Evolutionary conservation across 257 asterid species (phyloP).

Genomic region (Scutellaria galericulata): DNA sequence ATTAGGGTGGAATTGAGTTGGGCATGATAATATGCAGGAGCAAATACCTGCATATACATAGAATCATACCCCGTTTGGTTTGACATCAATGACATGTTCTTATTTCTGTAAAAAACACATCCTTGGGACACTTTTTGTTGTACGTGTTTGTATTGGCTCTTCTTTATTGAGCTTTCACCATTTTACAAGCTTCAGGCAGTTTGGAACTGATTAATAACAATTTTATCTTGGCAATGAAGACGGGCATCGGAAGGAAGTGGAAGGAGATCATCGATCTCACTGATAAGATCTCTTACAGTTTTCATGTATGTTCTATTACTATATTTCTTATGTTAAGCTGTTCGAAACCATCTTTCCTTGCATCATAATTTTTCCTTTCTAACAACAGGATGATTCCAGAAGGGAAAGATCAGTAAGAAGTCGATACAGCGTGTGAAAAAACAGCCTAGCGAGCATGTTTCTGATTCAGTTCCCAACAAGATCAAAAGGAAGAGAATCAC

Average conservation of each 20-base stretch:
- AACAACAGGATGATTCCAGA: constrained; percentile 76
- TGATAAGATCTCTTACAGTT: constrained; percentile 69
- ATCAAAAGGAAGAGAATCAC: constrained; percentile 44
- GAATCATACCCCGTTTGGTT: neutral
- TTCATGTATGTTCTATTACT: constrained; percentile 56
- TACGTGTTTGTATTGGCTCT: neutral
- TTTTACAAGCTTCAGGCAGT: neutral
- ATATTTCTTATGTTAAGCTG: neutral
- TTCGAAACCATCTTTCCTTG: constrained; percentile 17
- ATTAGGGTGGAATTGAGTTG: neutral
- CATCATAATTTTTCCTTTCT: neutral
- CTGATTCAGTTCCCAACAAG: constrained; percentile 36
- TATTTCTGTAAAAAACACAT: no score
- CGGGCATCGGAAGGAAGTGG: constrained; percentile 96
- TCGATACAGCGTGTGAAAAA: constrained; percentile 64
- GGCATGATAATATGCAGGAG: neutral
- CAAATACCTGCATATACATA: no score
- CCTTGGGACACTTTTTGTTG: no score
- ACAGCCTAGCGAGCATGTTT: constrained; percentile 28
- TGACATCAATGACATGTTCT: neutral
- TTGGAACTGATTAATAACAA: neutral
- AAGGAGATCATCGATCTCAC: constrained; percentile 71
- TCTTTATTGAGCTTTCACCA: neutral
- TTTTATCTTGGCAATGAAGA: constrained; percentile 50
- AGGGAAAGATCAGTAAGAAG: constrained; percentile 64